A percentile compares a stretch with the other conserved stretches of the same genome.
Conservation (phyloP, 768 basidiomycete species). For the Dendrothele bispora region DNA sequence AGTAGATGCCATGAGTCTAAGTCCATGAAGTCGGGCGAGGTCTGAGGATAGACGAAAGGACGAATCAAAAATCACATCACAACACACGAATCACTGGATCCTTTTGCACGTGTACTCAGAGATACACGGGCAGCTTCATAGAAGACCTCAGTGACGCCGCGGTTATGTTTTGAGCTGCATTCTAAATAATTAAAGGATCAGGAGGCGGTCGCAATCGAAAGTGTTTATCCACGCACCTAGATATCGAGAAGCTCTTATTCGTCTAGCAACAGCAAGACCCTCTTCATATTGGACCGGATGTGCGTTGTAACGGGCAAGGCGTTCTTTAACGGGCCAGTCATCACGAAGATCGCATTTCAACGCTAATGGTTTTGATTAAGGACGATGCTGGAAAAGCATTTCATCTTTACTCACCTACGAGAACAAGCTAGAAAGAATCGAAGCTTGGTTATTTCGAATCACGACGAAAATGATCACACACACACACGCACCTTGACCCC, state of each 20-base stretch:
- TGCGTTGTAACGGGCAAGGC: conserved; percentile 66
- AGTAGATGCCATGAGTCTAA: too few species aligned
- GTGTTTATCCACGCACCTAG: conserved; percentile 58
- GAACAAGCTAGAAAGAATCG: conserved; percentile 59
- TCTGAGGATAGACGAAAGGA: too few species aligned
- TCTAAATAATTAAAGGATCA: conserved; percentile 46
- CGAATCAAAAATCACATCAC: too few species aligned
- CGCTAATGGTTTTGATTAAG: too few species aligned
- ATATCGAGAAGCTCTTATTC: conserved; percentile 92
- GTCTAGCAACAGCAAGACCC: conserved; percentile 81
- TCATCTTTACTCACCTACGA: conserved; percentile 72
- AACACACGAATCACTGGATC: conserved; percentile 54
- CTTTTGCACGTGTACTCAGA: conserved; percentile 70
- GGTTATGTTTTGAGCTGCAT: conserved; percentile 96
- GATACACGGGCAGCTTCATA: conserved; percentile 89
- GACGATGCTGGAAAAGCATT: too few species aligned
- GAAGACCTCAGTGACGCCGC: conserved; percentile 92
- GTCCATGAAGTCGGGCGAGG: too few species aligned
- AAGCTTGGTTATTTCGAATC: conserved; percentile 11
- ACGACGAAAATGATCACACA: conserved; percentile 2
- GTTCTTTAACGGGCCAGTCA: conserved; percentile 69
- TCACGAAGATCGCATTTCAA: conserved; percentile 96
- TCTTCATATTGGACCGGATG: conserved; percentile 90
- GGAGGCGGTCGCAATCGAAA: background rate
- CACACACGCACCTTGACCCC: conserved; percentile 78